A percentile compares a stretch with the other conserved stretches of the same genome.
Conservation (phyloP, 805 yeast genomes). For the Schwanniomyces sp. region DNA sequence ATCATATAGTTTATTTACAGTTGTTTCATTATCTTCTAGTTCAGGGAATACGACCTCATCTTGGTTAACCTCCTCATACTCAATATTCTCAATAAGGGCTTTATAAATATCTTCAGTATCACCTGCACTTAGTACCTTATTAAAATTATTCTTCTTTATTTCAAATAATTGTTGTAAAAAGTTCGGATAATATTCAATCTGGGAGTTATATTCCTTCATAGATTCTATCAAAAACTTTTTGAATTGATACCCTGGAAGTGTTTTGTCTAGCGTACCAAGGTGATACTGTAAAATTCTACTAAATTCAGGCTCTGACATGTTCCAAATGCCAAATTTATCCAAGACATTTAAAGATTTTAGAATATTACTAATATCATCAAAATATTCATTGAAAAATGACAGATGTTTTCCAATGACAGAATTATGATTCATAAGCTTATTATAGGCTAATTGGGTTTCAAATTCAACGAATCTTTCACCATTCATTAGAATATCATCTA, state of each 20-base stretch:
- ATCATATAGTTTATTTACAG: too few relatives aligned
- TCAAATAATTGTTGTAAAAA: constrained; percentile 17
- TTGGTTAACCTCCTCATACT: constrained; percentile 10
- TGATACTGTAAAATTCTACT: constrained; percentile 8
- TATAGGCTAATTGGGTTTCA: constrained; percentile 16
- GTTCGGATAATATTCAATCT: constrained; percentile 19
- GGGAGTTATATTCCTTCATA: constrained; percentile 13
- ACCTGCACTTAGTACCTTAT: constrained; percentile 5
- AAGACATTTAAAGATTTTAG: constrained; percentile 2
- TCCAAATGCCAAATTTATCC: constrained; percentile 2
- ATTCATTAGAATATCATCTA: constrained; percentile 34
- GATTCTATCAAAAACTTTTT: constrained; percentile 9
- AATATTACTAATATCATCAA: constrained; percentile 6
- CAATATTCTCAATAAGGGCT: constrained; percentile 16
- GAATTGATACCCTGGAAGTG: constrained; percentile 11
- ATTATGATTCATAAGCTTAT: constrained; percentile 4
- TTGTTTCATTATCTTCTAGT: too few relatives aligned
- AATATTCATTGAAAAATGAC: constrained; percentile 9
- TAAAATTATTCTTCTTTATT: constrained; percentile 8
- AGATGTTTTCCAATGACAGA: constrained; percentile 14
- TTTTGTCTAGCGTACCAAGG: not conserved
- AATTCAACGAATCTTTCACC: constrained; percentile 23
- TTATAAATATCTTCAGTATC: constrained; percentile 19
- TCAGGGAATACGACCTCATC: not conserved
- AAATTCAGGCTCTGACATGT: constrained; percentile 13